Base-by-base conservation (phyloP, 768 basidiomycete species). In the Sporobolomyces roseus region DNA sequence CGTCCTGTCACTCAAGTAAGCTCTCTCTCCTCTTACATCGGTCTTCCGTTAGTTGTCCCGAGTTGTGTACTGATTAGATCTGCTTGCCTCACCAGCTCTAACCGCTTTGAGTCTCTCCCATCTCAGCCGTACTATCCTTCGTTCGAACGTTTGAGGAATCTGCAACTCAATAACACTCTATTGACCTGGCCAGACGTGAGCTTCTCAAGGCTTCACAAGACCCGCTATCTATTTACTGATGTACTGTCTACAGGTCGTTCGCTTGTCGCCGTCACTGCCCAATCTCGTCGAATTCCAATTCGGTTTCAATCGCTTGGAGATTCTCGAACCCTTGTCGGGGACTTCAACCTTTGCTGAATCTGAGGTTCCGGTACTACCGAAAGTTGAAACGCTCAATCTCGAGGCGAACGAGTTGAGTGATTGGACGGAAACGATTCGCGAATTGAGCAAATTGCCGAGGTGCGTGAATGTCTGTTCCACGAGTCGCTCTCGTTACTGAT, bases 1-100 rank as follows among this genome's bases (percentile, higher is more conserved):
- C 65, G 82, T 84, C 48, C 81, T 98, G 43, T 81, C 85, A 33
- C 79, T 97, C 73, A 94, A 92, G 93, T 96, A 71, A 78, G 88
- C 79, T 8, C 5, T 51, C 3, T 29, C 61, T 52, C 70, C 23
- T 63, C 63, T 50, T 53, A 52, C 65, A 50, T 49, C 2, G 48
- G 63, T 19, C 25, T 2, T 4, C 9, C 38, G 17, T 9, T 9
- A 9, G 9, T 41, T 41, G 17, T 9, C 38, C 38, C 38, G 17
- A 41, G 10, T n/a, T n/a, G n/a, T n/a, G n/a, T n/a, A n/a, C 38
- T 17, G 38, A 41, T 9, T 17, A 9, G 38, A 41, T 41, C 38
- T 41, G 9, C 17, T 41, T 17, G 9, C 10, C 38, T 9, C 38
- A 17, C 38, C 77, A 92, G 90, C 79, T 85, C 84, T 29, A 90